These are phyloP conservation scores for Neonectria punicea DNA, from an alignment of 2,329 filamentous ascomycete species.

Conservation along the genomic window DNA sequence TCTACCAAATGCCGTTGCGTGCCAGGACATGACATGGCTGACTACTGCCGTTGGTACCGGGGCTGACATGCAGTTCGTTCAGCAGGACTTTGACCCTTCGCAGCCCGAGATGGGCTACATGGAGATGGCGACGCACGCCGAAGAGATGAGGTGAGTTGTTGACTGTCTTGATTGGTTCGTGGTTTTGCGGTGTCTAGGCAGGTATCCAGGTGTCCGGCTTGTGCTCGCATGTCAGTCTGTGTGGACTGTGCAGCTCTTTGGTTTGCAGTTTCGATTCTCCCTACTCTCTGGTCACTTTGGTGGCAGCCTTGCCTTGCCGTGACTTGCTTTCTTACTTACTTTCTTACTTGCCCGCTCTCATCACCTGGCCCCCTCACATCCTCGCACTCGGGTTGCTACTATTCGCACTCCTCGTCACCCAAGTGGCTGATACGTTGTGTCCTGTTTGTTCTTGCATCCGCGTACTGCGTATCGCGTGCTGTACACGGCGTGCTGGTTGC, in stretches of 20 bases:
- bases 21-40: constrained; percentile 19
- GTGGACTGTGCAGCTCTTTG: not conserved
- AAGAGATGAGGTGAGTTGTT: constrained; percentile 66
- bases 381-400: not conserved
- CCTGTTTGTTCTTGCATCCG: constrained; percentile 20
- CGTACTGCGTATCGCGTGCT: constrained; percentile 4
- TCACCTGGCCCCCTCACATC: not conserved
- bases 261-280: not conserved
- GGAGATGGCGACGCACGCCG: constrained; percentile 58
- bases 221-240: not conserved
- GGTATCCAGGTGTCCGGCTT: constrained; percentile 13
- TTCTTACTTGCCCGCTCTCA: not conserved
- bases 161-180: constrained; percentile 30
- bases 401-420: not conserved
- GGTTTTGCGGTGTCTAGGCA: not conserved
- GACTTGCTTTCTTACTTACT: not conserved
- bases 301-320: not conserved
- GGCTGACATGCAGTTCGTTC: constrained; percentile 40
- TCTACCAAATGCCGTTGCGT: constrained; percentile 15
- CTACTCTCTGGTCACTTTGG: not conserved
- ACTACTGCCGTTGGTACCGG: constrained; percentile 17
- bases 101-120: constrained; percentile 65
- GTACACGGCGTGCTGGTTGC: constrained; percentile 6
- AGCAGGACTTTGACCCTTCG: constrained; percentile 67
- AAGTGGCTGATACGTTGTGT: constrained; percentile 1